phyloP scores from a whole-genome alignment of 2,329 filamentous ascomycete species.

The Waltergamsia citrina region DNA sequence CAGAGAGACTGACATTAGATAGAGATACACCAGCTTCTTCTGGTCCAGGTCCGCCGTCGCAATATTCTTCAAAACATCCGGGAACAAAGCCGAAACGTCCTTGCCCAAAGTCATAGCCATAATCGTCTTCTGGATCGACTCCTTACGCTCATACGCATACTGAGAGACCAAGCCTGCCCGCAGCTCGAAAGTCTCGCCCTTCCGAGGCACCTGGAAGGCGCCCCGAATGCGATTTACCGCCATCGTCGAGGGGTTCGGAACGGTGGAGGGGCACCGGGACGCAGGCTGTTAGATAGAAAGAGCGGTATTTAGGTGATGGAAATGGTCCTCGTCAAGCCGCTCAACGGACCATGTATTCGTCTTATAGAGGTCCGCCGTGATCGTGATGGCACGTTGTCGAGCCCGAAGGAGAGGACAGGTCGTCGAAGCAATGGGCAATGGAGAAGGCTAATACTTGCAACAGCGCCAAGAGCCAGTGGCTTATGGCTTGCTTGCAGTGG shows the following conservation, averaged over 20 bases:
- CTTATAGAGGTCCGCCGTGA: too few species aligned
- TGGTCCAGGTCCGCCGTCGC: conserved; percentile 90
- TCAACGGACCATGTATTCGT: conserved; percentile 1
- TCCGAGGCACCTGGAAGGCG: conserved; percentile 85
- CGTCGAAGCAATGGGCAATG: too few species aligned
- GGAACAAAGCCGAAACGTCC: conserved; percentile 94
- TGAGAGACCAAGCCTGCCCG: conserved; percentile 93
- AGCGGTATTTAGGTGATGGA: neutral
- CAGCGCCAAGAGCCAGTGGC: too few species aligned
- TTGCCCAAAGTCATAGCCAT: conserved; percentile 99
- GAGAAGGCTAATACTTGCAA: too few species aligned
- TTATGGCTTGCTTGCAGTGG: too few species aligned
- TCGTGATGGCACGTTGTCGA: too few species aligned
- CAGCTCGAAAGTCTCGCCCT: conserved; percentile 97
- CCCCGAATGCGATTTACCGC: conserved; percentile 93
- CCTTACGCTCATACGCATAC: conserved; percentile 98
- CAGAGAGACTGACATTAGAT: conserved; percentile 68
- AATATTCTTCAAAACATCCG: conserved; percentile 98
- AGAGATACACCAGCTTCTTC: conserved; percentile 98
- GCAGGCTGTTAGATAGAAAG: neutral
- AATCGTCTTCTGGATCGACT: conserved; percentile 98
- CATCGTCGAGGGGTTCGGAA: conserved; percentile 42
- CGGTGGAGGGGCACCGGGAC: conserved; percentile 14
- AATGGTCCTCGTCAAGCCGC: neutral
- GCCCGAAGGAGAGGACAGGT: too few species aligned